Base-by-base conservation (phyloP, 345 rosid genomes). In the Rhodamnia argentea region DNA sequence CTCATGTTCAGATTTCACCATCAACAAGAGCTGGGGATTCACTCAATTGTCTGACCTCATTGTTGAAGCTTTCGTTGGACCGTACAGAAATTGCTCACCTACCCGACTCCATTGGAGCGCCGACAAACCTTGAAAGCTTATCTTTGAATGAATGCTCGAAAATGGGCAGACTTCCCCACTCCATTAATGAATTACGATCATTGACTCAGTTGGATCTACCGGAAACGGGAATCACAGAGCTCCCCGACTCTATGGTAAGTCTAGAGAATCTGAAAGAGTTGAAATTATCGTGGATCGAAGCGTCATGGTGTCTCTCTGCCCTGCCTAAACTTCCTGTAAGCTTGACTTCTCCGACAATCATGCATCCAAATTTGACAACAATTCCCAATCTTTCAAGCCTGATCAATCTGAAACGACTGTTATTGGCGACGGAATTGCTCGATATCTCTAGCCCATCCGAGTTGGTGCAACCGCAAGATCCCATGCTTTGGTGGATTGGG, bases 351-450 rank as follows among this genome's bases (percentile, higher is more conserved):
- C 55, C 15, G 18, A 16, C 6, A 14, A 52, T 52, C 55, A 10
- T 11, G 1, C 2, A 16, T 5, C 16, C 18, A 52, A 5, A 16
- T 16, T 16, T 10, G 18, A 14, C 4, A 6, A 6, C 23, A n/a
- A 14, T 26, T 59, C 85, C 51, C 1, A 29, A 83, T 83, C 85
- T 83, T 83, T 56, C 52, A 8, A 22, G 37, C 75, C 70, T 57
- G 18, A 10, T 14, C 23, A 27, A 40, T 51, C 29, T 83, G 58
- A 37, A 60, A 52, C 55, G 6, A 52, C 55, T 14, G 6, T 6
- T 52, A 15, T 2, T 5, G 18, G 0, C 2, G 2, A 13, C 10
- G 52, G 13, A 11, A 16, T 6, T 1, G 6, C 7, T 6, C 5
- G 55, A 1, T 15, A 52, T 14, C 18, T 16, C 55, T 52, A 16